These are phyloP conservation scores for Saccharomycopsis sp. DNA, from an alignment of 805 yeast species.

Conservation along the genomic window DNA sequence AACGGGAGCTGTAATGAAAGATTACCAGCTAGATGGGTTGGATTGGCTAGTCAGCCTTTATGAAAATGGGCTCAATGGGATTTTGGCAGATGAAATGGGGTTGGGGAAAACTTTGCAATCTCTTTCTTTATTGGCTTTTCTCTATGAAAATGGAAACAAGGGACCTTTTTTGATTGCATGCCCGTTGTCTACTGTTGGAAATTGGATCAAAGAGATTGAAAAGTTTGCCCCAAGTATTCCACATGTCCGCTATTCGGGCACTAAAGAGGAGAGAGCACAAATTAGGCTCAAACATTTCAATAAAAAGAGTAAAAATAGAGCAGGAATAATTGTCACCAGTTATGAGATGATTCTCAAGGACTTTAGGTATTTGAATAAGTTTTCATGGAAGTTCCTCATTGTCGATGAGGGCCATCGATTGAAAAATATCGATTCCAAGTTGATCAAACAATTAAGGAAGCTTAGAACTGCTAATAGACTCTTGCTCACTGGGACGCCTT, in stretches of 20 bases:
- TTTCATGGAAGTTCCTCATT: slow-evolving; percentile 72
- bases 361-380: slow-evolving; percentile 39
- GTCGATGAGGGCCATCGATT: slow-evolving; percentile 96
- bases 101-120: slow-evolving; percentile 90
- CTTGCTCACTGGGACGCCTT: slow-evolving; percentile 89
- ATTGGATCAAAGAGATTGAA: slow-evolving; percentile 71
- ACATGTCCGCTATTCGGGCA: slow-evolving; percentile 56
- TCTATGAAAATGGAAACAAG: slow-evolving; percentile 65
- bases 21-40: slow-evolving; percentile 82
- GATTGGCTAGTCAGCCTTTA: slow-evolving; percentile 85
- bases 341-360: slow-evolving; percentile 77
- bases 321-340: slow-evolving; percentile 58
- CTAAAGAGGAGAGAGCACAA: slow-evolving; percentile 44
- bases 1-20: slow-evolving; percentile 56
- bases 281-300: slow-evolving; percentile 30
- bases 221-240: slow-evolving; percentile 66
- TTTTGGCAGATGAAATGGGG: slow-evolving; percentile 97
- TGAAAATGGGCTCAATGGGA: slow-evolving; percentile 92
- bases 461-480: slow-evolving; percentile 62
- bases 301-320: slow-evolving; percentile 30
- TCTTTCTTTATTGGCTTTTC: slow-evolving; percentile 64
- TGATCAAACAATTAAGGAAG: slow-evolving; percentile 63
- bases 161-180: slow-evolving; percentile 78
- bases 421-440: slow-evolving; percentile 71
- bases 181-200: slow-evolving; percentile 76